Percentiles rank a stretch among this genome's conserved stretches.
Conservation (phyloP, 305 asterid species). For the Plantago coronopus region DNA sequence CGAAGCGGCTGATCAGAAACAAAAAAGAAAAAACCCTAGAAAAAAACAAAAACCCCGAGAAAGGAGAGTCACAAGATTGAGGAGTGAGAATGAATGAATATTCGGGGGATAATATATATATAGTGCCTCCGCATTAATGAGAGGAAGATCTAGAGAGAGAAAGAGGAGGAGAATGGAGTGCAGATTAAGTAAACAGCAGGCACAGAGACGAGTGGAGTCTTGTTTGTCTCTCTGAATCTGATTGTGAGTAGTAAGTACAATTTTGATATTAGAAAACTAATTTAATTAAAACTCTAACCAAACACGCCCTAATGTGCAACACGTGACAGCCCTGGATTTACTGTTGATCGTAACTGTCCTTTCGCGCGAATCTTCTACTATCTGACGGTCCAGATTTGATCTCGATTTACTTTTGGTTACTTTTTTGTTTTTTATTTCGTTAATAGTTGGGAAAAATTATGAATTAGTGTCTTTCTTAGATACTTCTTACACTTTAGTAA, state of each 20-base stretch:
- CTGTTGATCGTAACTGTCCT: too few relatives aligned
- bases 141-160: conserved; percentile 2
- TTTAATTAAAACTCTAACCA: too few relatives aligned
- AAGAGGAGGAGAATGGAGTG: not conserved
- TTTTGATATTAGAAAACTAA: too few relatives aligned
- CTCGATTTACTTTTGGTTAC: too few relatives aligned
- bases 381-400: too few relatives aligned
- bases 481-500: too few relatives aligned
- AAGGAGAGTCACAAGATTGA: conserved; percentile 5
- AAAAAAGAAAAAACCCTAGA: conserved; percentile 13
- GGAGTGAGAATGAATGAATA: not conserved
- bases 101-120: not conserved
- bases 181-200: not conserved
- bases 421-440: too few relatives aligned
- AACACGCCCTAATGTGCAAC: not conserved
- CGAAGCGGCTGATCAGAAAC: not conserved
- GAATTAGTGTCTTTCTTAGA: too few relatives aligned
- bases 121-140: not conserved
- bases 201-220: not conserved
- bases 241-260: not conserved
- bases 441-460: too few relatives aligned
- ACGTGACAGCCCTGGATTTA: too few relatives aligned
- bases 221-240: too few relatives aligned
- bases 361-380: too few relatives aligned
- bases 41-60: conserved; percentile 16